Evolutionary conservation across 768 basidiomycete species (phyloP).

Genomic region (Mycena sanguinolenta): DNA sequence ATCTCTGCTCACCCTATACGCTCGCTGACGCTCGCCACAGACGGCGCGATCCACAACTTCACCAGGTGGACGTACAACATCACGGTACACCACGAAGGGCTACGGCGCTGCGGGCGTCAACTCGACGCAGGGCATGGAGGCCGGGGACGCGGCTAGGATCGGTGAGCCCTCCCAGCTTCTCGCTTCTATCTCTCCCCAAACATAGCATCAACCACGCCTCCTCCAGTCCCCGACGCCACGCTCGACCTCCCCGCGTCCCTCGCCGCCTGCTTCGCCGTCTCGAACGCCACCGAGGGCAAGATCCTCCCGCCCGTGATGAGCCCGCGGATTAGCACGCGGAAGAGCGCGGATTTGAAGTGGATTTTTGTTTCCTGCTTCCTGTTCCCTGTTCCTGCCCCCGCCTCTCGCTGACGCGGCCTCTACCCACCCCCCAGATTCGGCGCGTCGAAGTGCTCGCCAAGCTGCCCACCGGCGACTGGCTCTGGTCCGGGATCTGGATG

Average conservation of each 20-base stretch:
- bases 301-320: conserved; percentile 90
- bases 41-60: conserved; percentile 87
- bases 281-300: conserved; percentile 72
- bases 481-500: conserved; percentile 92
- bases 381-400: too few species aligned
- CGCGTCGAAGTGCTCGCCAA: conserved; percentile 88
- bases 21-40: conserved; percentile 32
- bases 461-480: conserved; percentile 78
- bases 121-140: not conserved
- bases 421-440: conserved; percentile 63
- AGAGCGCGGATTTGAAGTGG: conserved; percentile 71
- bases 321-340: conserved; percentile 82
- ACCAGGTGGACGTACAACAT: conserved; percentile 85
- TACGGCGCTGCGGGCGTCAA: conserved; percentile 40
- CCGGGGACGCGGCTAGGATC: too few species aligned
- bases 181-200: too few species aligned
- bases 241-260: conserved; percentile 67
- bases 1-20: too few species aligned
- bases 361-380: not conserved
- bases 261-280: conserved; percentile 77
- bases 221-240: conserved; percentile 50
- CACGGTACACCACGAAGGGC: conserved; percentile 62
- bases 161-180: too few species aligned
- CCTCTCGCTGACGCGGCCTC: not conserved
- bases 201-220: not conserved